A percentile compares a stretch with the other conserved stretches of the same genome.
Evolutionary conservation across 1,284 basidiomycete genomes (phyloP).

Genomic region (Cystobasidium slooffiae): DNA sequence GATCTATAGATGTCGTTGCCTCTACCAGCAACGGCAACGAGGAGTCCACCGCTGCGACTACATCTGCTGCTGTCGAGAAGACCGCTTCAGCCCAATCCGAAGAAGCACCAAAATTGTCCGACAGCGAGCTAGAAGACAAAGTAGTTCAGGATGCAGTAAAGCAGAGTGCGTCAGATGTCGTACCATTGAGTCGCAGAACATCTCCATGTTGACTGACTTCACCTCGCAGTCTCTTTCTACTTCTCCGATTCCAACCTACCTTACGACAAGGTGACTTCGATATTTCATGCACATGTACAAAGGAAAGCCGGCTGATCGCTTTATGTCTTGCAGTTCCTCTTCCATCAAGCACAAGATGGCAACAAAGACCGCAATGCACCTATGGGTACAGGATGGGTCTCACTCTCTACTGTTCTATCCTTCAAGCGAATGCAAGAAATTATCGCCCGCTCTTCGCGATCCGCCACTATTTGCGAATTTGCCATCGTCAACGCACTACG

Average conservation of each 20-base stretch:
- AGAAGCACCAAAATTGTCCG: slow-evolving; percentile 14
- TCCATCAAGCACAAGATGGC: slow-evolving; percentile 60
- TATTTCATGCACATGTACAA: neutral
- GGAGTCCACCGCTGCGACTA: neutral
- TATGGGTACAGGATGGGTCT: slow-evolving; percentile 75
- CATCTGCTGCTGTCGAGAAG: neutral
- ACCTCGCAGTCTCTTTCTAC: slow-evolving; percentile 85
- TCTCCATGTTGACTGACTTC: neutral
- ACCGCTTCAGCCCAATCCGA: slow-evolving; percentile 9
- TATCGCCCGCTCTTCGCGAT: slow-evolving; percentile 66
- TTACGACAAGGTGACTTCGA: slow-evolving; percentile 80
- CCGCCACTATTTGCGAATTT: slow-evolving; percentile 49
- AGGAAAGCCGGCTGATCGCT: slow-evolving; percentile 4
- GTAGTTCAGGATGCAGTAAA: slow-evolving; percentile 43
- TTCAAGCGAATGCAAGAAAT: slow-evolving; percentile 95
- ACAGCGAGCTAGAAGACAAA: slow-evolving; percentile 34
- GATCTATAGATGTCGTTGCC: neutral
- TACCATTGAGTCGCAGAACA: neutral
- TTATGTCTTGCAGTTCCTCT: slow-evolving; percentile 61
- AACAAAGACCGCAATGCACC: slow-evolving; percentile 31
- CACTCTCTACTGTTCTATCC: slow-evolving; percentile 81
- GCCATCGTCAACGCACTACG: slow-evolving; percentile 68
- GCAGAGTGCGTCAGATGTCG: slow-evolving; percentile 22
- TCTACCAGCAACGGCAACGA: slow-evolving; percentile 11
- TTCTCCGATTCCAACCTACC: slow-evolving; percentile 96